Base-by-base conservation (phyloP, 306 rosid species). In the Albizia julibrissin region DNA sequence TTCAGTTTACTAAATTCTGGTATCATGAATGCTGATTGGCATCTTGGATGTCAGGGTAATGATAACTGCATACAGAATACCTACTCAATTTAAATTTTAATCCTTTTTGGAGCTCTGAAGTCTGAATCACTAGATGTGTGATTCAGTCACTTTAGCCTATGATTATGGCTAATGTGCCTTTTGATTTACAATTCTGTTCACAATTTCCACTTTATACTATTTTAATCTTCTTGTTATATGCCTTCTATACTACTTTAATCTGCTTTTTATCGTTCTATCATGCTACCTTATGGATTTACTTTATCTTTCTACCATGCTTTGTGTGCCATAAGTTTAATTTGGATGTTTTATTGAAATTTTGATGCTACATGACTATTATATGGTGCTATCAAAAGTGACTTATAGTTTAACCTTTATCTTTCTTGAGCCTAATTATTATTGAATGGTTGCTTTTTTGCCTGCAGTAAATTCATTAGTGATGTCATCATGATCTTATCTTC, bases 381-480 rank as follows among this genome's bases (percentile, higher is more conserved):
- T 54, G 34, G 43, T 42, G 47, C 49, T 49, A 76, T 47, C 18
- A 74, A 39, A 65, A 58, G 11, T 47, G 52, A 76, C 80, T 70
- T 83, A 39, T 75, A 70, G 76, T 66, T 47, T 42, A 74, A 62
- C 81, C 15, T 49, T 52, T 37, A 33, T 43, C 15, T 33, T 52
- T 44, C 65, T 80, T 2, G 3, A 19, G 70, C 24, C n/a, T 50
- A 52, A 13, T 62, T 26, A 72, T 85, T 78, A 33, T 39, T 69
- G 27, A 77, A 86, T 58, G 50, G 76, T 80, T 83, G 65, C 29
- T 66, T 47, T 82, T 26, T 58, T 72, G 54, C 69, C 72, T 79
- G 84, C 96, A 95, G 99, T 89, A 91, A 95, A 88, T 95, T 93
- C 89, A 86, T 95, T 70, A 90, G 99, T 78, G 97, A 95, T 90